A percentile compares a stretch with the other conserved stretches of the same genome.
These are phyloP conservation scores for Hebeloma cylindrosporum DNA, from an alignment of 768 basidiomycete genomes.

Conservation along the genomic window DNA sequence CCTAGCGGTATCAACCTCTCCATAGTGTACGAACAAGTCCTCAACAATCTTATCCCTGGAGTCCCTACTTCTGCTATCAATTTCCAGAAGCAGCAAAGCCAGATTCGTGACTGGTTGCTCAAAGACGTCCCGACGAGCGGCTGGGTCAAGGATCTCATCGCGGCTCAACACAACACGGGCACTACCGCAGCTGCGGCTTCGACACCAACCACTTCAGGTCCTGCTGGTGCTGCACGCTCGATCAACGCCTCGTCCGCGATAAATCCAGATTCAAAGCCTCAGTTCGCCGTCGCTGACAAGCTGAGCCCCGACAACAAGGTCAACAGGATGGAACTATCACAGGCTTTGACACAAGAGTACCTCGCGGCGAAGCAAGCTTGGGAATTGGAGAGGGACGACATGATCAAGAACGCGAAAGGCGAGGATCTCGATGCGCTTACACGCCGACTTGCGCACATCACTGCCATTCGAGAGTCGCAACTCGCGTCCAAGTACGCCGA, in stretches of 20 bases:
- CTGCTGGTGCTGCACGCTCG: no score
- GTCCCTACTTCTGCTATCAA: slow-evolving; percentile 10
- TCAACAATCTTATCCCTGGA: slow-evolving; percentile 28
- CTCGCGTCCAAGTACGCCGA: slow-evolving; percentile 28
- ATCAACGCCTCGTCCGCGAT: no score
- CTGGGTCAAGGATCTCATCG: slow-evolving; percentile 23
- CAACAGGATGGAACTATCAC: slow-evolving; percentile 28
- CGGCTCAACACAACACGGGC: slow-evolving; percentile 11
- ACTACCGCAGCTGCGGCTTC: background rate
- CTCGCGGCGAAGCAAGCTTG: slow-evolving; percentile 28
- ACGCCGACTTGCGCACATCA: slow-evolving; percentile 26
- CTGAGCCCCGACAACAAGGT: slow-evolving; percentile 16
- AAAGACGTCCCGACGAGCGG: slow-evolving; percentile 21
- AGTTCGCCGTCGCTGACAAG: slow-evolving; percentile 7
- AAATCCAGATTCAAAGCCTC: no score
- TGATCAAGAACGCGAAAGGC: slow-evolving; percentile 22
- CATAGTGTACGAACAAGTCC: slow-evolving; percentile 25
- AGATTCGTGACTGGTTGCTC: slow-evolving; percentile 28
- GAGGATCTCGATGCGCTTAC: slow-evolving; percentile 21
- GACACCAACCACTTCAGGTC: no score
- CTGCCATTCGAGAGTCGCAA: slow-evolving; percentile 25
- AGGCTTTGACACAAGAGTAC: slow-evolving; percentile 28
- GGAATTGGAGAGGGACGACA: slow-evolving; percentile 27
- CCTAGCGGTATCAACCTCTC: slow-evolving; percentile 28
- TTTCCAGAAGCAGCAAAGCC: slow-evolving; percentile 22